Evolutionary conservation across 169 alveolate genomes (phyloP), one percentile per base, ranked within the genome.

Genomic region (Plasmodium gonderi): DNA sequence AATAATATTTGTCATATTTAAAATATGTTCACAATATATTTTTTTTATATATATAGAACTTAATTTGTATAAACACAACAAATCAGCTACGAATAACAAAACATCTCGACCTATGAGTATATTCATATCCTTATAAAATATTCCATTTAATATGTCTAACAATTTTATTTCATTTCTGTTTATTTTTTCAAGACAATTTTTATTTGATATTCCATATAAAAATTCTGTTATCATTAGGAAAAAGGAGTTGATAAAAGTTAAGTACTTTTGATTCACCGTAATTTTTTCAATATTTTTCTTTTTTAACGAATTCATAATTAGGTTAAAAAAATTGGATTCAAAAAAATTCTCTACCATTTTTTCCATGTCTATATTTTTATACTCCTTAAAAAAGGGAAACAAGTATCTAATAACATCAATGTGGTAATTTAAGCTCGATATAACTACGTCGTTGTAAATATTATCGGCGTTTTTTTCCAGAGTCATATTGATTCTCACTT

Each of bases 371-470:
- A 87, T 75, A 74, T 87, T 75, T 75, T 17, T 51, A 44, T 36
- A 87, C 79, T 87, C 93, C 47, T 87, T 87, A 47, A 87, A 87
- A 78, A 87, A 87, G 23, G 93, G 93, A 67, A 87, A 87, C 11
- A 87, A 7, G 51, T 20, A 67, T 38, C 93, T 74, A 8, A 87
- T 51, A 23, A 75, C 68, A 44, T 87, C 87, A 12, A 87, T 87
- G 72, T 87, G 38, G 60, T 87, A 87, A 45, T 75, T 87, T 45
- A 87, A 65, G 49, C 93, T 87, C 3, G 93, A 87, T 60, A 76
- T 54, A 47, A 76, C 78, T 12, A 49, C 26, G n/a, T 76, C 93
- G 79, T 87, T 60, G 74, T 87, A 87, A 75, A 87, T 87, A 36
- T 87, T 87, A 12, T 33, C 23, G 23, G 11, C 14, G 67, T 74